Conservation (phyloP, 768 basidiomycete species). For the Phallus indusiatus region DNA sequence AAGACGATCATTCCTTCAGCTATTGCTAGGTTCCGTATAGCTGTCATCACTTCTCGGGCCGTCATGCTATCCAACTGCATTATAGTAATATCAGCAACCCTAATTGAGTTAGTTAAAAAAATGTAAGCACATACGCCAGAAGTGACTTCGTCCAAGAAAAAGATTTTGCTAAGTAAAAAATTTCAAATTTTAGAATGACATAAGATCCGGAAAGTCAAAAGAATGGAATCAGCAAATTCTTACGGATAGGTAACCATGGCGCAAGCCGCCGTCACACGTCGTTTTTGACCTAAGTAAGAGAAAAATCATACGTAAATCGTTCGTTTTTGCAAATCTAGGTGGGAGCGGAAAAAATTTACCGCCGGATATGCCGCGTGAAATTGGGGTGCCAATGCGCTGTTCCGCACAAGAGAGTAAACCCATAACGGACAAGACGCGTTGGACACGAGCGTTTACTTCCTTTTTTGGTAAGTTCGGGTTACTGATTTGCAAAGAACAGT, state of each 20-base stretch:
- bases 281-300: slow-evolving; percentile 45
- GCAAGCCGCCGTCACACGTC: slow-evolving; percentile 51
- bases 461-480: slow-evolving; percentile 14
- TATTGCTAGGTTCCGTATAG: slow-evolving; percentile 33
- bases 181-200: not conserved
- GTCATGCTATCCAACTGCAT: slow-evolving; percentile 32
- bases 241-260: slow-evolving; percentile 47
- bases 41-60: slow-evolving; percentile 31
- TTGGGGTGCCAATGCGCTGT: slow-evolving; percentile 47
- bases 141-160: slow-evolving; percentile 57
- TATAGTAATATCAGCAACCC: not conserved
- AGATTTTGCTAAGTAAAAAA: slow-evolving; percentile 27
- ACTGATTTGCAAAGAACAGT: slow-evolving; percentile 6
- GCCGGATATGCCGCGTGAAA: slow-evolving; percentile 51
- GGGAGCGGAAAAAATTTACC: slow-evolving; percentile 13
- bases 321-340: not conserved
- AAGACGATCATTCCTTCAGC: slow-evolving; percentile 47
- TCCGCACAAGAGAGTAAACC: slow-evolving; percentile 40
- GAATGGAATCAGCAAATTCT: not conserved
- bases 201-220: not conserved
- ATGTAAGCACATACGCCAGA: slow-evolving; percentile 28
- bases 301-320: slow-evolving; percentile 28
- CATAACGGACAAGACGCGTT: slow-evolving; percentile 33
- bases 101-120: not conserved
- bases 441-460: slow-evolving; percentile 32